Evolutionary conservation across 352 stramenopile genomes (phyloP), one percentile per base, ranked within the genome.

Genomic region (Bremia lactucae): DNA sequence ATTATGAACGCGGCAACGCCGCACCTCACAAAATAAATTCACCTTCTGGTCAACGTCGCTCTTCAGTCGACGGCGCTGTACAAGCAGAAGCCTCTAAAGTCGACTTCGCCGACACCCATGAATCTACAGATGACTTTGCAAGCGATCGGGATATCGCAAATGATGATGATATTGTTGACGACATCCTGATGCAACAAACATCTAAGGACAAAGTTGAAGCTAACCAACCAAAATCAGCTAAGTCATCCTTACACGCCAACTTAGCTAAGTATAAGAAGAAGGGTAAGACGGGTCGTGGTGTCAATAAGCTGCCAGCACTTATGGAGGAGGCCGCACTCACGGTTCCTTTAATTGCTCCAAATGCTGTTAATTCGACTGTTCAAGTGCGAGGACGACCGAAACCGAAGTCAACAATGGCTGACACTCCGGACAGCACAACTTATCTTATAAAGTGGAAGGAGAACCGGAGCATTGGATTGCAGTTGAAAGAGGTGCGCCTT

Each of bases 401-500:
- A 28, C 78, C 79, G 6, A 87, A 87, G 58, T 43, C 63, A 22
- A 88, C 68, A 33, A 83, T 87, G 58, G 42, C 74, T 10, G 74
- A 89, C 21, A 93, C 80, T 8, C 80, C 80, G 7, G 77, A 90
- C 43, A 87, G 77, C 46, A 75, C 70, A 22, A 84, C 79, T 14
- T 93, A 89, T 58, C 42, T 93, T 38, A 60, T 93, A 11, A 93
- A 93, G 57, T 93, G 80, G 80, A 90, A 90, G 40, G 80, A 93
- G 55, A 86, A 66, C 22, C 69, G 72, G n/a, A 89, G 77, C 35
- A 86, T 93, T 29, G 80, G 80, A 2, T 55, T 93, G 23, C 80
- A 93, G 47, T 53, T 93, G 13, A 83, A 82, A 21, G 80, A 93
- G 48, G 76, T 87, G 28, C 77, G 72, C 7, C 64, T 88, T 9